Evolutionary conservation across 768 basidiomycete genomes (phyloP).

Genomic region (Rubroboletus pulcherrimus): DNA sequence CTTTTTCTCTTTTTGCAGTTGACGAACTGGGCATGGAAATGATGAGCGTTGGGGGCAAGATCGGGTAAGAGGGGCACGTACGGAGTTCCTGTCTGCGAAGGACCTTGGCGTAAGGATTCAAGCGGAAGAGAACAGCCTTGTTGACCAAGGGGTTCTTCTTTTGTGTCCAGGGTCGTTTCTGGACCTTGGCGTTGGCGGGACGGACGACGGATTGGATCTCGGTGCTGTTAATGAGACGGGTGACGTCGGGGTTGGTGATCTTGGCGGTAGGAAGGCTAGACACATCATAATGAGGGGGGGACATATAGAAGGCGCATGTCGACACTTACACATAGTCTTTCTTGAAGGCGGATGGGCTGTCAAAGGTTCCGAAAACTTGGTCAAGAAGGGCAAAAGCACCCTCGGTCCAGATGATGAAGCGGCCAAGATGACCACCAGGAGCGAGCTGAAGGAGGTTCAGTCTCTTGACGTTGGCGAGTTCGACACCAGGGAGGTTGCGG

Average conservation of each 20-base stretch:
- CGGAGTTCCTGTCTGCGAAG: constrained; percentile 84
- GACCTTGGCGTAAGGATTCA: constrained; percentile 98
- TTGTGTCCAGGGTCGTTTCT: constrained; percentile 96
- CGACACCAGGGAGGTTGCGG: constrained; percentile 98
- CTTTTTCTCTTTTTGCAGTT: constrained; percentile 55
- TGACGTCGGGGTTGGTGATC: constrained; percentile 95
- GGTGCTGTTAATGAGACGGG: constrained; percentile 95
- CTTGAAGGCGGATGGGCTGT: constrained; percentile 82
- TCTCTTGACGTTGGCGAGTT: constrained; percentile 89
- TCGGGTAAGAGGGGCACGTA: constrained; percentile 41
- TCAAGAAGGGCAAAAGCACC: constrained; percentile 89
- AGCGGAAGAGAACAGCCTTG: constrained; percentile 91
- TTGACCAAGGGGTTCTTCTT: constrained; percentile 98
- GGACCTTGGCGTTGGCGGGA: constrained; percentile 75
- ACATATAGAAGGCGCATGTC: not conserved
- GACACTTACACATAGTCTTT: constrained; percentile 76
- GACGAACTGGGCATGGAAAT: constrained; percentile 54
- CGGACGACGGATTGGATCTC: constrained; percentile 98
- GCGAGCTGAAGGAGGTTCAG: constrained; percentile 99
- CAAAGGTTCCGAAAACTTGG: constrained; percentile 92
- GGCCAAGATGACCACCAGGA: constrained; percentile 97
- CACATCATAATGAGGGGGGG: not conserved
- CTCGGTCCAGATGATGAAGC: constrained; percentile 99
- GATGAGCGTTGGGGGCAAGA: not conserved
- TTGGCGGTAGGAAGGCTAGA: constrained; percentile 88